Evolutionary conservation across 345 rosid species (phyloP), one percentile per base, ranked within the genome.

Genomic region (Eutrema yunnanense): DNA sequence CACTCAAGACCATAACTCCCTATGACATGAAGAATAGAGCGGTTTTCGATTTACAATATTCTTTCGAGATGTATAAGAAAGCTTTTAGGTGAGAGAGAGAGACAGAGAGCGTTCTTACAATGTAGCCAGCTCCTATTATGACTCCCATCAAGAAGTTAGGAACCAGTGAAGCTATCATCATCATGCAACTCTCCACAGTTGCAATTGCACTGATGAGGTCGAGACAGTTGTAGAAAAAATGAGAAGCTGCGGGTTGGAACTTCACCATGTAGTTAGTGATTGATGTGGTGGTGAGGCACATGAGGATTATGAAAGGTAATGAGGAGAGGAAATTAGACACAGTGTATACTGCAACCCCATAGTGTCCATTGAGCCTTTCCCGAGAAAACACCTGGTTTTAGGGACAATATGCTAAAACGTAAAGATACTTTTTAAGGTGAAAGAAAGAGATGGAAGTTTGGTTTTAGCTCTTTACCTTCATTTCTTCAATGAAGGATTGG

Each of bases 151-250:
- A 54, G 84, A 82, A 90, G 80, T 85, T 86, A 10, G 96, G 92
- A 71, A 90, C 96, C 54, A 90, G 42, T 14, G 96, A 79, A 77
- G 96, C 96, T 47, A 88, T 64, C 79, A 90, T 86, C 94, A 88
- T 90, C 96, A 90, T 90, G 76, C 89, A 80, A 74, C 96, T 90
- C 86, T 90, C 96, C 43, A 90, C 84, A 12, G 87, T 90, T 66
- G 86, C 71, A 33, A 88, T 84, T 76, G 81, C 77, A 66, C 69
- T 68, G 62, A 86, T 84, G 69, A 90, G 82, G 72, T 88, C 83
- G 69, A 86, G 86, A 53, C 84, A 81, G 82, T 82, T 86, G 79
- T 81, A 90, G 5, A 52, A 76, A 19, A 84, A 86, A 79, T 84
- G 72, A 4, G 84, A 71, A 74, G 86, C 83, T 22, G 81, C 84